Percentiles rank a stretch among this genome's conserved stretches.
Conservation (phyloP, 768 basidiomycete genomes). For the Lepiota brunneoincarnata region DNA sequence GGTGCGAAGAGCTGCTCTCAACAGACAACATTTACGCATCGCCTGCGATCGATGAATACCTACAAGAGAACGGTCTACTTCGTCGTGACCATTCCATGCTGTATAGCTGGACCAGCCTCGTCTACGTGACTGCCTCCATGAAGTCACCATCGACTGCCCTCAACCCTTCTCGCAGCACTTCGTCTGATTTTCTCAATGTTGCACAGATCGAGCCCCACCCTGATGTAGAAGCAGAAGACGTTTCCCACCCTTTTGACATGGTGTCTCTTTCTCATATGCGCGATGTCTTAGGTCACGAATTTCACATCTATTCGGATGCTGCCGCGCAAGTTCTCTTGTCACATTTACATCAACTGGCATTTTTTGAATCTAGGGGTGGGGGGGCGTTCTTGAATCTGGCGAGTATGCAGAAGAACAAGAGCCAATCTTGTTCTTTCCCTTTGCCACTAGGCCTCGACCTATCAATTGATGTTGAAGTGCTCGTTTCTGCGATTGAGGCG, state of each 20-base stretch:
- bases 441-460: slow-evolving; percentile 71
- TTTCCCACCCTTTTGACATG: slow-evolving; percentile 52
- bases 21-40: slow-evolving; percentile 43
- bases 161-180: slow-evolving; percentile 18
- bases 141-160: slow-evolving; percentile 38
- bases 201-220: slow-evolving; percentile 21
- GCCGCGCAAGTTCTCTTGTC: slow-evolving; percentile 52
- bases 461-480: slow-evolving; percentile 67
- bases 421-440: slow-evolving; percentile 55
- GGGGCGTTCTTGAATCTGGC: slow-evolving; percentile 35
- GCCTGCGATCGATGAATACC: slow-evolving; percentile 47
- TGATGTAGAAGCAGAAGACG: slow-evolving; percentile 17
- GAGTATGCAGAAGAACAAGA: slow-evolving; percentile 22
- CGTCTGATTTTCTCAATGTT: slow-evolving; percentile 48
- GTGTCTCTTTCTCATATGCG: slow-evolving; percentile 58
- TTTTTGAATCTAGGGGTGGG: slow-evolving; percentile 50
- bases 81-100: slow-evolving; percentile 45
- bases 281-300: slow-evolving; percentile 55
- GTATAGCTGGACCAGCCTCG: slow-evolving; percentile 67
- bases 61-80: slow-evolving; percentile 44
- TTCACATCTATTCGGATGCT: slow-evolving; percentile 52
- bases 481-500: slow-evolving; percentile 69
- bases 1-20: slow-evolving; percentile 49
- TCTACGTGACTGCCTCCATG: slow-evolving; percentile 58
- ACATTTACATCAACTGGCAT: slow-evolving; percentile 60